Evolutionary conservation across 2,329 filamentous ascomycete species (phyloP), one percentile per base, ranked within the genome.

Genomic region (Stagonosporopsis cucurbitacearum): DNA sequence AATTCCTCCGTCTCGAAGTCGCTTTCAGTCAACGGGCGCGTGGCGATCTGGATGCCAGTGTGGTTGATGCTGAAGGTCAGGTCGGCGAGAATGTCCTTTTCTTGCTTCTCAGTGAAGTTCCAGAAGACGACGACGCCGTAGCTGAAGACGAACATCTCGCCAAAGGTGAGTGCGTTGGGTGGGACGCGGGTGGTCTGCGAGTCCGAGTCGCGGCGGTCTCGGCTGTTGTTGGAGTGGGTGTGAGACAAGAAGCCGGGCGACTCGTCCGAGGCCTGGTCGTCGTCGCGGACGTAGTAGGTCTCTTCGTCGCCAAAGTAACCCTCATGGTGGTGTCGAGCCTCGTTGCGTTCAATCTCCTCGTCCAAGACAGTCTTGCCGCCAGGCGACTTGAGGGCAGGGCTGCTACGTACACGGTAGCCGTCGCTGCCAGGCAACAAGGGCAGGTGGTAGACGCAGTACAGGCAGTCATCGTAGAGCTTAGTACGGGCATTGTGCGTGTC

Each of bases 1-100:
- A 99, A 97, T 72, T 98, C 94, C 73, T 99, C 95, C 0, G 90
- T 99, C 79, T 99, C 95, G 65, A 96, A 96, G 71, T 98, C 93
- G 62, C 89, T 88, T 75, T 97, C 91, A 52, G 91, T 86, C 20
- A 96, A 81, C 0, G 93, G 91, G 30, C 91, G 85, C 1, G 88
- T 90, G 28, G 92, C 88, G 6, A 99, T 83, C 11, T 89, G 85
- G 19, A 85, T 72, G 44, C 84, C 82, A 17, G 83, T 84, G 55
- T 88, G 85, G 50, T 85, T 86, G 63, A 88, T 85, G 11, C 91
- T 91, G 77, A 99, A 98, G 1, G 92, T 95, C 50, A 99, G 81
- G 75, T 99, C 95, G 35, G 95, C 95, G 20, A 99, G 84, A 42
- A 98, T 91, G 68, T 97, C 93, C 76, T 96, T 97, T 75, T 99